Percentiles rank a stretch among this genome's conserved stretches.
Conservation (phyloP, 148 eudicot species). For the Amaranthus palmeri region DNA sequence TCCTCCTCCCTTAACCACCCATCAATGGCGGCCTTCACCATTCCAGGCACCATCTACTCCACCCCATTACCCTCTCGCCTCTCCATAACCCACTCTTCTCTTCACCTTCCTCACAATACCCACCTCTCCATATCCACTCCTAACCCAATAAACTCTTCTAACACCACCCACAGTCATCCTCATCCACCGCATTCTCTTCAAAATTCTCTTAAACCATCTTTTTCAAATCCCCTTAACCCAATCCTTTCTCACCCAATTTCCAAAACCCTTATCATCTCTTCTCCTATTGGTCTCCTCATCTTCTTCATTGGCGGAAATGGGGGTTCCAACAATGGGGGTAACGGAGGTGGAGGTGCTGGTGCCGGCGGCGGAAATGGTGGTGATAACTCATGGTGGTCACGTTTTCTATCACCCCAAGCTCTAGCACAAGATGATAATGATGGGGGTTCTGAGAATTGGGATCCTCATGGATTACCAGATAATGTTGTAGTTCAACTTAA, state of each 20-base stretch:
- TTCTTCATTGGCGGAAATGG: constrained; percentile 25
- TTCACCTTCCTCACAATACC: background rate
- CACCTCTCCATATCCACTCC: constrained; percentile 26
- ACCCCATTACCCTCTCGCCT: background rate
- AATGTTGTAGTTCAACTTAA: constrained; percentile 55
- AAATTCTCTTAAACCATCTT: constrained; percentile 28
- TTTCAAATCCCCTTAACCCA: background rate
- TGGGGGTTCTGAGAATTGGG: constrained; percentile 46
- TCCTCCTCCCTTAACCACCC: constrained; percentile 3
- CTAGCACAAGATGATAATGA: constrained; percentile 51
- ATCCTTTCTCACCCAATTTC: constrained; percentile 13
- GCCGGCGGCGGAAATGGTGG: constrained; percentile 43
- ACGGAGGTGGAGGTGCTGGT: constrained; percentile 33
- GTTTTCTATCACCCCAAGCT: constrained; percentile 39
- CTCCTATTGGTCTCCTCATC: constrained; percentile 32
- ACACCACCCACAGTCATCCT: background rate
- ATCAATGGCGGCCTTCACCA: constrained; percentile 18
- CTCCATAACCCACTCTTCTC: background rate
- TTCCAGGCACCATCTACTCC: background rate
- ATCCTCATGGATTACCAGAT: constrained; percentile 76
- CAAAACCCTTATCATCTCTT: constrained; percentile 37
- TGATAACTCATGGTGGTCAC: constrained; percentile 48
- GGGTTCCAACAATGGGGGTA: constrained; percentile 26
- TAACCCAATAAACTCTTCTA: constrained; percentile 6
- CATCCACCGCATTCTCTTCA: constrained; percentile 2